phyloP scores from a whole-genome alignment of 2,329 filamentous ascomycete genomes.

The Neopestalotiopsis sp. region DNA sequence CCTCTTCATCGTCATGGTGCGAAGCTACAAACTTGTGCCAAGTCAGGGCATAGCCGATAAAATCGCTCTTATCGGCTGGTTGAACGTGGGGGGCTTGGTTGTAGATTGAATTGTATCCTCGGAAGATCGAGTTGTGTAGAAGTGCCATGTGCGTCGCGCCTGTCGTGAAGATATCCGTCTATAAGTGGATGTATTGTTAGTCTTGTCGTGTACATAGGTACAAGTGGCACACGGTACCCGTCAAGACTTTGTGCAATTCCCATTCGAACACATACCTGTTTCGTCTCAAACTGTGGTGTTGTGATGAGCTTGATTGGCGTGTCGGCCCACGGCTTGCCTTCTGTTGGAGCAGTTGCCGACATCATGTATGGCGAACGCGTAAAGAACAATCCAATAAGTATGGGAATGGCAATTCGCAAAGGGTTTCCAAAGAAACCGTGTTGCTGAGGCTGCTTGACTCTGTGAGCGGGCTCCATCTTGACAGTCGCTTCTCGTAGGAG shows the following conservation, averaged over 20 bases:
- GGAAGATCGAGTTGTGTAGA: constrained; percentile 67
- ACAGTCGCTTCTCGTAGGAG: not conserved
- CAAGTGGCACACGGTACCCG: too few relatives aligned
- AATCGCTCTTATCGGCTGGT: constrained; percentile 58
- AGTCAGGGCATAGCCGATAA: constrained; percentile 62
- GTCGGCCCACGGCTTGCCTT: constrained; percentile 55
- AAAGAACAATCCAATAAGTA: constrained; percentile 42
- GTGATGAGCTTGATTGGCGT: constrained; percentile 58
- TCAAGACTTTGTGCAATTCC: not conserved
- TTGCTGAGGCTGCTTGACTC: constrained; percentile 14
- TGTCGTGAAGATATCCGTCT: constrained; percentile 64
- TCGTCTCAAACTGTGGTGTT: constrained; percentile 58
- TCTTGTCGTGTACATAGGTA: not conserved
- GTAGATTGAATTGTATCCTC: constrained; percentile 69
- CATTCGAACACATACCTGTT: constrained; percentile 45
- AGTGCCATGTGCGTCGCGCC: constrained; percentile 67
- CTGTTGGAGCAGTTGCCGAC: constrained; percentile 37
- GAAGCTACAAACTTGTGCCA: constrained; percentile 65
- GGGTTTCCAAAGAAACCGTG: constrained; percentile 25
- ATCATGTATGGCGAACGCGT: constrained; percentile 46
- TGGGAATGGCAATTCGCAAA: constrained; percentile 39
- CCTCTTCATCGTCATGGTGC: constrained; percentile 67
- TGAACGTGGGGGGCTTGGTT: constrained; percentile 60
- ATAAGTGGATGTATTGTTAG: constrained; percentile 7
- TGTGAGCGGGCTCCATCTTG: constrained; percentile 19